These are phyloP conservation scores for Anthracocystis panici-leucophaei DNA, from an alignment of 1,284 basidiomycete species.

Conservation along the genomic window DNA sequence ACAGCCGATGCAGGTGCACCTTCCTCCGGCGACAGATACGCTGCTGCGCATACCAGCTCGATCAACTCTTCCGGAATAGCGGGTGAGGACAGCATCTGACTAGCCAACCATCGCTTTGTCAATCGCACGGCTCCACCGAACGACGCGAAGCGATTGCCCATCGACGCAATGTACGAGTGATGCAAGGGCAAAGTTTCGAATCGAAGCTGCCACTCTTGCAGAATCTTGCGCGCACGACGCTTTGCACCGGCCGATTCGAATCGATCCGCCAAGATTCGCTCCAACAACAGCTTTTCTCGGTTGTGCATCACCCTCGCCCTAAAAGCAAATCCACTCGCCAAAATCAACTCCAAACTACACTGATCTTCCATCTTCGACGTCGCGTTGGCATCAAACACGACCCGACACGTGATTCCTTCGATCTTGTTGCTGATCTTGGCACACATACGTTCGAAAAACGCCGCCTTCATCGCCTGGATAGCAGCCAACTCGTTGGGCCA, in stretches of 20 bases:
- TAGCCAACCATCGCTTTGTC: slow-evolving; percentile 90
- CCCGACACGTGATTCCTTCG: slow-evolving; percentile 70
- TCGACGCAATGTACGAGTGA: slow-evolving; percentile 83
- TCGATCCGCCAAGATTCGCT: slow-evolving; percentile 75
- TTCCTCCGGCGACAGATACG: slow-evolving; percentile 71
- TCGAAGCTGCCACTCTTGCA: slow-evolving; percentile 76
- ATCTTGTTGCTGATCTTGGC: slow-evolving; percentile 52
- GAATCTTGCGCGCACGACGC: slow-evolving; percentile 76
- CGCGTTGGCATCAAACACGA: slow-evolving; percentile 72
- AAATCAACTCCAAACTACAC: slow-evolving; percentile 81
- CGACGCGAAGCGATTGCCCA: slow-evolving; percentile 83
- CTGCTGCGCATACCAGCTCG: slow-evolving; percentile 83
- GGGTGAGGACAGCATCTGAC: slow-evolving; percentile 83
- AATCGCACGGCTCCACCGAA: slow-evolving; percentile 87
- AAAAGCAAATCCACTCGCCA: slow-evolving; percentile 88
- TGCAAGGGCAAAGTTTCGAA: slow-evolving; percentile 86
- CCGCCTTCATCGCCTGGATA: slow-evolving; percentile 94
- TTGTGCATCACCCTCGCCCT: slow-evolving; percentile 86
- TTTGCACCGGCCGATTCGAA: slow-evolving; percentile 69
- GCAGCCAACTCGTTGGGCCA: slow-evolving; percentile 96
- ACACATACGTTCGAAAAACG: slow-evolving; percentile 74
- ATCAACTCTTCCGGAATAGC: slow-evolving; percentile 82
- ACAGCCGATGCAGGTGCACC: slow-evolving; percentile 71
- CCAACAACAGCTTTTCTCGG: slow-evolving; percentile 82
- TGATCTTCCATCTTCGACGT: slow-evolving; percentile 76